These are phyloP conservation scores for Sclerotinia subarctica DNA, from an alignment of 2,329 filamentous ascomycete species.

Conservation along the genomic window DNA sequence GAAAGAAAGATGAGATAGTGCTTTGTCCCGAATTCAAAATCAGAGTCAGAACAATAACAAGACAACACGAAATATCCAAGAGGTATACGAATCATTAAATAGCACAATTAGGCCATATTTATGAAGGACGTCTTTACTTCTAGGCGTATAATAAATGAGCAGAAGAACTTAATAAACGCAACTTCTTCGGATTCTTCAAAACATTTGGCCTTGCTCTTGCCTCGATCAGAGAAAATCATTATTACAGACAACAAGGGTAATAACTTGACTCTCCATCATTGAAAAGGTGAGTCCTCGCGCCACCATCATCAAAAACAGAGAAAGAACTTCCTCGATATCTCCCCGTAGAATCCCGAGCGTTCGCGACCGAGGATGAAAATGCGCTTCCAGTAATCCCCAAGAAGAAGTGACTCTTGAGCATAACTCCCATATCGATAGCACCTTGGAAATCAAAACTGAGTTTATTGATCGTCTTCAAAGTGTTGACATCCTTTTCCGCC, in stretches of 20 bases:
- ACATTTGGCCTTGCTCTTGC: background rate
- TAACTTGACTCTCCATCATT: constrained; percentile 37
- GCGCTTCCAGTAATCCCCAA: constrained; percentile 40
- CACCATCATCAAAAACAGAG: constrained; percentile 33
- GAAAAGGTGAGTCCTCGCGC: constrained; percentile 39
- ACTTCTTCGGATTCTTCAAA: background rate
- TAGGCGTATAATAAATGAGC: background rate
- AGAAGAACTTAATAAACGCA: background rate
- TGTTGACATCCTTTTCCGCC: constrained; percentile 27
- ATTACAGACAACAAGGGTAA: constrained; percentile 40
- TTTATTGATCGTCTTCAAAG: constrained; percentile 31
- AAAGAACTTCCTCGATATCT: constrained; percentile 41
- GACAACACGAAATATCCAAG: no score
- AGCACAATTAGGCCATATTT: background rate
- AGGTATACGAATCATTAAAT: background rate
- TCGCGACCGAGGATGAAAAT: constrained; percentile 38
- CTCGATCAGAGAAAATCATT: background rate
- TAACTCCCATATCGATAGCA: constrained; percentile 39
- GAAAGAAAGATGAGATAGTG: background rate
- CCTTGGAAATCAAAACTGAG: constrained; percentile 41
- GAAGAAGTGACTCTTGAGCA: constrained; percentile 39
- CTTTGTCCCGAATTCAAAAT: background rate
- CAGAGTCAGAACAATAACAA: background rate
- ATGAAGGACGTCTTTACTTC: background rate
- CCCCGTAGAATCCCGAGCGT: constrained; percentile 39